These are phyloP conservation scores for Haplographium delicatum DNA, from an alignment of 495 filamentous ascomycete genomes.

Conservation along the genomic window DNA sequence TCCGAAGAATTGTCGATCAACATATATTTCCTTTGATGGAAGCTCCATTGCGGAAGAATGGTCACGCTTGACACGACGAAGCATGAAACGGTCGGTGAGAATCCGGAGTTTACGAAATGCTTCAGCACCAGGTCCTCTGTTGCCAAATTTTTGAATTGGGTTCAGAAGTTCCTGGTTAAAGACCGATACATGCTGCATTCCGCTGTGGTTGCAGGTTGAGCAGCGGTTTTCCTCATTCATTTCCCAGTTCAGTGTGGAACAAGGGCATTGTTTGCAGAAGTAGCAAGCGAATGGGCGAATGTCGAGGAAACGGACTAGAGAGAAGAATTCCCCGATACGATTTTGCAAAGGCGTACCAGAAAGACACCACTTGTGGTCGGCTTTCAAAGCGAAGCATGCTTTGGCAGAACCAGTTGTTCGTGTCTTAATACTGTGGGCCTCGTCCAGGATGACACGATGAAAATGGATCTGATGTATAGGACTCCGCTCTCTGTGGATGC, in stretches of 20 bases:
- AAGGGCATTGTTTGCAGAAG: slow-evolving; percentile 80
- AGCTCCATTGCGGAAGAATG: slow-evolving; percentile 91
- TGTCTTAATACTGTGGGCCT: slow-evolving; percentile 94
- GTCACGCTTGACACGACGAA: slow-evolving; percentile 86
- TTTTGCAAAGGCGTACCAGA: slow-evolving; percentile 94
- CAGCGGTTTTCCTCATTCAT: slow-evolving; percentile 65
- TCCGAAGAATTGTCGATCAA: slow-evolving; percentile 91
- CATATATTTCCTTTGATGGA: slow-evolving; percentile 85
- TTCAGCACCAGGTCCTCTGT: slow-evolving; percentile 47
- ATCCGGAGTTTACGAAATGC: slow-evolving; percentile 79
- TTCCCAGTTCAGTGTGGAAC: slow-evolving; percentile 77
- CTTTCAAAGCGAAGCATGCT: slow-evolving; percentile 84
- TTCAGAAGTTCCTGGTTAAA: slow-evolving; percentile 96
- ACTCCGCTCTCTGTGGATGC: slow-evolving; percentile 74
- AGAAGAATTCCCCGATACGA: slow-evolving; percentile 96
- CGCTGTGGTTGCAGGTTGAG: slow-evolving; percentile 55
- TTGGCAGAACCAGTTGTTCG: slow-evolving; percentile 85
- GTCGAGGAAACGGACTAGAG: slow-evolving; percentile 83
- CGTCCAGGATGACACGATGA: slow-evolving; percentile 89
- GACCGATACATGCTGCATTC: slow-evolving; percentile 83
- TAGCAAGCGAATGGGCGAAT: slow-evolving; percentile 86
- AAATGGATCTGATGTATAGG: slow-evolving; percentile 81
- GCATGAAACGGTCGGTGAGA: slow-evolving; percentile 86
- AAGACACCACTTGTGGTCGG: slow-evolving; percentile 88
- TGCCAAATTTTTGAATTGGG: slow-evolving; percentile 58